These are phyloP conservation scores for Talaromyces rugulosus DNA, from an alignment of 2,329 filamentous ascomycete genomes.

Conservation along the genomic window DNA sequence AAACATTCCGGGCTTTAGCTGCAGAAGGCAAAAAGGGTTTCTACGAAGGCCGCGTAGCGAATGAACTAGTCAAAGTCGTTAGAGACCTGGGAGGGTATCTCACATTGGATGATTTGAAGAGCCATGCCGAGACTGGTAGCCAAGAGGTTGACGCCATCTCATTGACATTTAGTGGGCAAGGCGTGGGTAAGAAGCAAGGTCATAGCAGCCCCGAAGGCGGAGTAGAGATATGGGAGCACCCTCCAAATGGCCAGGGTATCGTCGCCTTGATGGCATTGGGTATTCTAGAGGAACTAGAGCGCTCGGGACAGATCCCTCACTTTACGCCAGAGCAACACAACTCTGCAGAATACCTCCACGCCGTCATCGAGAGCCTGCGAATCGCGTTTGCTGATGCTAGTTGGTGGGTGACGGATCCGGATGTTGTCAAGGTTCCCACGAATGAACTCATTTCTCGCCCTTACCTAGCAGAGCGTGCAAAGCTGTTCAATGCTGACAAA, in stretches of 20 bases:
- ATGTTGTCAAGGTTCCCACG: constrained; percentile 65
- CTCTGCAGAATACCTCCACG: constrained; percentile 74
- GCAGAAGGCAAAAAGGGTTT: constrained; percentile 84
- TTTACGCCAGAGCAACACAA: constrained; percentile 75
- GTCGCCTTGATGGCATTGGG: constrained; percentile 92
- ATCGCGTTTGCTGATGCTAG: constrained; percentile 85
- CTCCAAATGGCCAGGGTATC: constrained; percentile 93
- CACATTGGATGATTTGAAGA: constrained; percentile 71
- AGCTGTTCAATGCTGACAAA: constrained; percentile 56
- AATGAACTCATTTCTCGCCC: constrained; percentile 63
- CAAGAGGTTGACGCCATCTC: constrained; percentile 84
- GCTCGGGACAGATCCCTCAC: constrained; percentile 65
- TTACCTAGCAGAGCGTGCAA: constrained; percentile 69
- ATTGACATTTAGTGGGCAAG: constrained; percentile 69
- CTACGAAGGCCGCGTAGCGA: constrained; percentile 78
- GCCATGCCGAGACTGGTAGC: constrained; percentile 68
- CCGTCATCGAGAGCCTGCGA: constrained; percentile 79
- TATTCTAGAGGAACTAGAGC: constrained; percentile 82
- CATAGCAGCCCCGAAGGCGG: constrained; percentile 40
- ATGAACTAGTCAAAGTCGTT: constrained; percentile 75
- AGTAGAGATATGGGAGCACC: constrained; percentile 91
- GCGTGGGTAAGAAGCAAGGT: constrained; percentile 46
- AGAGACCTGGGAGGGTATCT: constrained; percentile 72
- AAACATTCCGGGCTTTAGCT: constrained; percentile 75
- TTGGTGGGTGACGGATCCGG: constrained; percentile 88